phyloP scores from a whole-genome alignment of 2,329 filamentous ascomycete genomes.

The Knoxdaviesia capensis region DNA sequence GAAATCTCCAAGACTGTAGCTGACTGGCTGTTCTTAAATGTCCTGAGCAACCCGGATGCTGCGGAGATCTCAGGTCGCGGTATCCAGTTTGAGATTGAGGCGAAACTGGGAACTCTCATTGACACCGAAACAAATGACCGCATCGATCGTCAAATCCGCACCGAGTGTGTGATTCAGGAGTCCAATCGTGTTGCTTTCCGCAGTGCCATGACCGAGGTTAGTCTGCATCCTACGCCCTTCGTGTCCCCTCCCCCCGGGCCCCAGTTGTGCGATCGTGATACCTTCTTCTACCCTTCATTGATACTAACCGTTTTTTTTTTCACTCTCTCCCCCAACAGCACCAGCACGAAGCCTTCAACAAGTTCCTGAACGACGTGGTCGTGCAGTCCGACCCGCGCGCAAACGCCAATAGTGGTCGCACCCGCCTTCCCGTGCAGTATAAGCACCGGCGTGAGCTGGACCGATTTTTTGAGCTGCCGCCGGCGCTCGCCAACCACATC shows the following conservation, averaged over 20 bases:
- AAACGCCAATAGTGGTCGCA: constrained; percentile 21
- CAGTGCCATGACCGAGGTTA: constrained; percentile 78
- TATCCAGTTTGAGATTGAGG: constrained; percentile 79
- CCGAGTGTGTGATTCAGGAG: constrained; percentile 49
- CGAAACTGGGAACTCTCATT: constrained; percentile 70
- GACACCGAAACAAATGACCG: constrained; percentile 51
- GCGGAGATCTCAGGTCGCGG: constrained; percentile 40
- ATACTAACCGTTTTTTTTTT: background rate
- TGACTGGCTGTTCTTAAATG: constrained; percentile 58
- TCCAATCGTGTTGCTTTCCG: constrained; percentile 48
- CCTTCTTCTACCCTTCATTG: no score
- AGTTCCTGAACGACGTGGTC: constrained; percentile 57
- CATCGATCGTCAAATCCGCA: constrained; percentile 44
- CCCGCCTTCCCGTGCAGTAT: constrained; percentile 51
- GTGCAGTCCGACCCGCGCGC: constrained; percentile 31
- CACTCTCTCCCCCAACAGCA: constrained; percentile 19
- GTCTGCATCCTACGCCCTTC: constrained; percentile 10
- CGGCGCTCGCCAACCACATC: constrained; percentile 34
- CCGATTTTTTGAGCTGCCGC: constrained; percentile 59
- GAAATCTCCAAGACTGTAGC: constrained; percentile 58
- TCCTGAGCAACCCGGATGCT: constrained; percentile 46
- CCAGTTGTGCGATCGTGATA: no score
- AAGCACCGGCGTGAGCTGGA: constrained; percentile 68
- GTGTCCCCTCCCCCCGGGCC: background rate
- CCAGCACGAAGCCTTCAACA: constrained; percentile 70